Conservation (phyloP, 1,139 yeast species). For the Yamadazyma sp. region DNA sequence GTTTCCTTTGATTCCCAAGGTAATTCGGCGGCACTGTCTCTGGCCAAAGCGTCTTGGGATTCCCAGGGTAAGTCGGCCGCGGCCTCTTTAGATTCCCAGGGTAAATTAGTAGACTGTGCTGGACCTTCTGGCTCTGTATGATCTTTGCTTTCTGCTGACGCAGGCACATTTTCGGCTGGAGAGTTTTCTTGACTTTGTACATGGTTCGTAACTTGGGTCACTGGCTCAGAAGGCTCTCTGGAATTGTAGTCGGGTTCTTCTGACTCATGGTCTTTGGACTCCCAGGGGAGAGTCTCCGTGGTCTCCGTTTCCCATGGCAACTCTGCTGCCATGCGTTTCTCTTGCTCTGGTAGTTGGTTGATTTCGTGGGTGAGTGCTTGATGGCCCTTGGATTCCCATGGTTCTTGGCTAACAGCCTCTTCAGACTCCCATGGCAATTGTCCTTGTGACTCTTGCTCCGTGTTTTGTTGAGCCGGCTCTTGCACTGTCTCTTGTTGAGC, state of each 20-base stretch:
- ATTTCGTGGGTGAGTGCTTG: too few relatives aligned
- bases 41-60: neutral
- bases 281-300: too few relatives aligned
- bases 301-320: neutral
- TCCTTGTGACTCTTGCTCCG: neutral
- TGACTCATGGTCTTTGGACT: neutral
- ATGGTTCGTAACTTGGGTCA: too few relatives aligned
- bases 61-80: neutral
- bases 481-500: too few relatives aligned
- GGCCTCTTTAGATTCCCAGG: neutral
- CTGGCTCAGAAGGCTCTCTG: too few relatives aligned
- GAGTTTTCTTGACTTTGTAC: too few relatives aligned
- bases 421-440: constrained; percentile 1
- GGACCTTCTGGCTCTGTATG: too few relatives aligned
- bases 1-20: neutral
- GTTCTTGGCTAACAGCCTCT: neutral
- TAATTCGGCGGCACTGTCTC: neutral
- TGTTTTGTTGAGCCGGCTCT: too few relatives aligned
- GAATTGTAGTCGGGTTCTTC: too few relatives aligned
- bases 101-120: neutral
- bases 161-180: too few relatives aligned
- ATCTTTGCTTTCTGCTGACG: too few relatives aligned
- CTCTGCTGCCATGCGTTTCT: neutral
- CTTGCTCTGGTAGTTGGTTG: neutral
- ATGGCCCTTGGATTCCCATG: neutral